Evolutionary conservation across 2,329 filamentous ascomycete species (phyloP).

Genomic region (Diplodia mutila): DNA sequence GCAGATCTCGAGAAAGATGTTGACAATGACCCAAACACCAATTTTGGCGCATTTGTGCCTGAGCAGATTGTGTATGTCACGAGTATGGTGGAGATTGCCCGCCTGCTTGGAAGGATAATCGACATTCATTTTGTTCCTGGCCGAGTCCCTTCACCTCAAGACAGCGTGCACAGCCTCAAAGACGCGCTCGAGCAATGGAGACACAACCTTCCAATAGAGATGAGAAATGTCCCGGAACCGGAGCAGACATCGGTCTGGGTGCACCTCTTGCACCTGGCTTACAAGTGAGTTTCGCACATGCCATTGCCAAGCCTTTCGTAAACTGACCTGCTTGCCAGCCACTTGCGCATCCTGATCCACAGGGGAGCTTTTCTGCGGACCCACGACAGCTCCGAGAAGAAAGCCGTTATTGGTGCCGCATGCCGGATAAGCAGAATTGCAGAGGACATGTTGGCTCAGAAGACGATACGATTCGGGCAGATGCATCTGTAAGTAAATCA

Average conservation of each 20-base stretch:
- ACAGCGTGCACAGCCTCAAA: background rate
- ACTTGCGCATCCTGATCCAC: conserved; percentile 52
- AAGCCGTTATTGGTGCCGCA: conserved; percentile 51
- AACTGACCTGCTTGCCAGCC: conserved; percentile 52
- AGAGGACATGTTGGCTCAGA: conserved; percentile 53
- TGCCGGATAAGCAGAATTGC: conserved; percentile 52
- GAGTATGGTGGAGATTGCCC: conserved; percentile 1
- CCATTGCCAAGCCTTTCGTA: conserved; percentile 26
- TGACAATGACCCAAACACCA: conserved; percentile 30
- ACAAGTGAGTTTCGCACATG: background rate
- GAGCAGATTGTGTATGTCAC: conserved; percentile 35
- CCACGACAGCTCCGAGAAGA: conserved; percentile 40
- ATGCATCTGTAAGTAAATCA: conserved; percentile 42
- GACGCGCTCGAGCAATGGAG: background rate
- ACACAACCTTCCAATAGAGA: background rate
- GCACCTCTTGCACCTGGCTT: background rate
- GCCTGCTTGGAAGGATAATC: background rate
- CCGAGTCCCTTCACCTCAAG: background rate
- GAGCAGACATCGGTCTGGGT: conserved; percentile 1
- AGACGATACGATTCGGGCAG: conserved; percentile 50
- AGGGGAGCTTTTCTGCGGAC: conserved; percentile 48
- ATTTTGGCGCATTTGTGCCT: conserved; percentile 39
- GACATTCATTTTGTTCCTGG: conserved; percentile 12
- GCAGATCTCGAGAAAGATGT: conserved; percentile 45
- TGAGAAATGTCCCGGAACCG: background rate